Conservation (phyloP, 1,139 yeast species). For the Taiozyma sp. region DNA sequence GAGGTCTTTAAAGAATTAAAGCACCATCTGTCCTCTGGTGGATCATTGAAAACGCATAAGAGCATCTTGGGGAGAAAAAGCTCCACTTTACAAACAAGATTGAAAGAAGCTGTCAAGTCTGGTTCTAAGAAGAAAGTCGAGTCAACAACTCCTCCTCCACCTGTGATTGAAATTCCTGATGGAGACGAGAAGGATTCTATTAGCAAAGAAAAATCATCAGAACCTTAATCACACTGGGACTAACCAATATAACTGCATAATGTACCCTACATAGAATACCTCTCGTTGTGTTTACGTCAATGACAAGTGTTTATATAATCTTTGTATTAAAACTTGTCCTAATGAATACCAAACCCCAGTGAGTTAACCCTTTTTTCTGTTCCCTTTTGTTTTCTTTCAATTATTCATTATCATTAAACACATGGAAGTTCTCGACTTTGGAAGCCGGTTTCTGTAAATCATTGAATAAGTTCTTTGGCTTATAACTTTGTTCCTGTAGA, state of each 20-base stretch:
- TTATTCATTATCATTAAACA: slow-evolving; percentile 7
- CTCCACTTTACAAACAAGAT: slow-evolving; percentile 19
- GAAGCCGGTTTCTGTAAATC: slow-evolving; percentile 1
- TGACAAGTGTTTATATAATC: no score
- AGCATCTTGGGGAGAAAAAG: slow-evolving; percentile 13
- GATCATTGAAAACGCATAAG: slow-evolving; percentile 1
- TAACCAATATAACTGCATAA: background rate
- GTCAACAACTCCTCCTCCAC: slow-evolving; percentile 1
- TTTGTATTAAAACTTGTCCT: background rate
- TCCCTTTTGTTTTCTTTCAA: background rate
- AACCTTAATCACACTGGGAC: background rate
- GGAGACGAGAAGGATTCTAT: background rate
- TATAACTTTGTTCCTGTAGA: slow-evolving; percentile 7
- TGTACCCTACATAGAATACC: no score
- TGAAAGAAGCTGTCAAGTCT: slow-evolving; percentile 20
- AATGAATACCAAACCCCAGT: background rate
- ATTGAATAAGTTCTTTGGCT: slow-evolving; percentile 11
- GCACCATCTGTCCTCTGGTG: slow-evolving; percentile 18
- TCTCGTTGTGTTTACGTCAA: background rate
- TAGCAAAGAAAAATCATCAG: background rate
- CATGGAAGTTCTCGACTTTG: slow-evolving; percentile 1
- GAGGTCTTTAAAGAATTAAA: slow-evolving; percentile 48
- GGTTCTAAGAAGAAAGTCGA: slow-evolving; percentile 9
- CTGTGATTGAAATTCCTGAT: background rate
- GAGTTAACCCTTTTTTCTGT: background rate